phyloP scores from a whole-genome alignment of 306 rosid genomes.

The Begonia masoniana region DNA sequence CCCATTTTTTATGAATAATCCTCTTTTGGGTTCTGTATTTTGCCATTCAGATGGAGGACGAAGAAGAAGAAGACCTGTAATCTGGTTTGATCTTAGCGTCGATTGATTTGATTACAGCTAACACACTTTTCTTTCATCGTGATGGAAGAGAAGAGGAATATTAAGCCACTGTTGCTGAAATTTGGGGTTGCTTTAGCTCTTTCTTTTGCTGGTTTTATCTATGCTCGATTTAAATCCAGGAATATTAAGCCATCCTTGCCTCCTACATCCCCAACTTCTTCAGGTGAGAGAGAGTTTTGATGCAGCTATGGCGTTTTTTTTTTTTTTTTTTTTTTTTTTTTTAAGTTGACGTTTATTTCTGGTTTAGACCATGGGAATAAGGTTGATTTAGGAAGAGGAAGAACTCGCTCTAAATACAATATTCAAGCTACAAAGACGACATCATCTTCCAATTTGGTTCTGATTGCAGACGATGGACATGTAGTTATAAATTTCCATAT shows the following conservation, averaged over 20 bases:
- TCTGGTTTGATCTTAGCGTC: conserved; percentile 4
- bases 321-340: not conserved
- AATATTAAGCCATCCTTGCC: conserved; percentile 22
- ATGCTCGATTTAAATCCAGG: conserved; percentile 34
- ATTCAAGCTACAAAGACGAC: conserved; percentile 10
- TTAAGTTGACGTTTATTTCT: not conserved
- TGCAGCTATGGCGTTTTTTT: no score
- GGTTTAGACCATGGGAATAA: conserved; percentile 28
- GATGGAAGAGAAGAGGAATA: conserved; percentile 26
- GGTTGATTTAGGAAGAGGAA: conserved; percentile 14
- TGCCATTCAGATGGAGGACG: conserved; percentile 42
- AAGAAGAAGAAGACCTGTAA: conserved; percentile 32
- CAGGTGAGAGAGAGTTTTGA: conserved; percentile 21
- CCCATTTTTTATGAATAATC: no score
- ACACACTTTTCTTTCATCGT: conserved; percentile 11
- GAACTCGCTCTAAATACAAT: conserved; percentile 12
- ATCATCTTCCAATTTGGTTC: conserved; percentile 19
- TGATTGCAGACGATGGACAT: conserved; percentile 23
- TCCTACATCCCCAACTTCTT: conserved; percentile 23
- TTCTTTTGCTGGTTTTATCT: conserved; percentile 64
- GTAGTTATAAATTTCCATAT: conserved; percentile 13
- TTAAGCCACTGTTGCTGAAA: conserved; percentile 46
- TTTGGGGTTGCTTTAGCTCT: conserved; percentile 62
- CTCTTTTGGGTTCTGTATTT: conserved; percentile 1
- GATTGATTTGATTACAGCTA: conserved; percentile 14